Evolutionary conservation across 164 flowering plant species (phyloP).

Genomic region (Stephania japonica): DNA sequence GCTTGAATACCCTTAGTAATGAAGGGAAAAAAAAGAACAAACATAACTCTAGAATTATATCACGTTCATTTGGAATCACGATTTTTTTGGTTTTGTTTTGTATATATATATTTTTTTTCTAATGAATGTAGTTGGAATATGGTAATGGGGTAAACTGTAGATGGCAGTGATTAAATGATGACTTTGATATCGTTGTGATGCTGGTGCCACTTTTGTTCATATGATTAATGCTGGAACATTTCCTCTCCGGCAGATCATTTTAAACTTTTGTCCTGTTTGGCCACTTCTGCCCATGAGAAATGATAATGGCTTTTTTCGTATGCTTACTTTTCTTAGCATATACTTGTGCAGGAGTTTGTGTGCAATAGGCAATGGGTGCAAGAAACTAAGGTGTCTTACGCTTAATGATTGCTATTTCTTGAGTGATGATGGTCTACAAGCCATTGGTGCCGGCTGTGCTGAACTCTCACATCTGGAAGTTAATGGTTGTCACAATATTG

Average conservation of each 20-base stretch:
- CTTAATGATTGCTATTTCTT: slow-evolving; percentile 75
- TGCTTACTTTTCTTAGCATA: neutral
- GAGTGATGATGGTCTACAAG: slow-evolving; percentile 73
- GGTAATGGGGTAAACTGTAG: too few species aligned
- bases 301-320: neutral
- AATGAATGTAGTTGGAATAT: too few species aligned
- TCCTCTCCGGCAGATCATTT: neutral
- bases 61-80: too few species aligned
- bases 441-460: slow-evolving; percentile 72
- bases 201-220: neutral
- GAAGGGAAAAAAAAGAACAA: too few species aligned
- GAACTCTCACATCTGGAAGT: slow-evolving; percentile 85
- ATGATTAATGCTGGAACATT: neutral
- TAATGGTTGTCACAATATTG: slow-evolving; percentile 88
- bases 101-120: too few species aligned
- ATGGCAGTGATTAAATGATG: neutral
- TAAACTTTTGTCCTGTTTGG: neutral
- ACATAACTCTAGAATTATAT: too few species aligned
- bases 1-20: too few species aligned
- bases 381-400: slow-evolving; percentile 65
- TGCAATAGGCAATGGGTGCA: slow-evolving; percentile 79
- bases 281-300: neutral
- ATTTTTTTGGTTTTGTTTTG: too few species aligned
- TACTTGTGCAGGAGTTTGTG: slow-evolving; percentile 62
- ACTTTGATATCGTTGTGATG: neutral